Percentiles rank a stretch among this genome's conserved stretches.
Evolutionary conservation across 2,329 filamentous ascomycete genomes (phyloP).

Genomic region (Apiospora malaysiana): DNA sequence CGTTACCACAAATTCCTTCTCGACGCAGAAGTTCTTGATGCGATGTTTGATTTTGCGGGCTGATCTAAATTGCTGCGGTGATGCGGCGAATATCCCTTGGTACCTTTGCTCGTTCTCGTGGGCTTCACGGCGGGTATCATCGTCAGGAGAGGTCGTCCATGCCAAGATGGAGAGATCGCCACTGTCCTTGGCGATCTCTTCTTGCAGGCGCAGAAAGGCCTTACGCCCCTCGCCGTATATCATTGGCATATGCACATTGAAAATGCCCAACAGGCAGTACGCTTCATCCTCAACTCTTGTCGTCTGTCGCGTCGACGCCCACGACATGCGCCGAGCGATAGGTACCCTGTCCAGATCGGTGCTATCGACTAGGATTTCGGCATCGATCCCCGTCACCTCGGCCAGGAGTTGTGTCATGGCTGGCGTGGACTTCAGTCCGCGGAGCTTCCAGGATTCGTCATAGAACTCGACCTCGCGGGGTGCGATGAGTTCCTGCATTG

Average conservation of each 20-base stretch:
- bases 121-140: neutral
- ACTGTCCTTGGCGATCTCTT: conserved; percentile 33
- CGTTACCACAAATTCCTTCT: conserved; percentile 15
- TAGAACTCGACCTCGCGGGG: conserved; percentile 17
- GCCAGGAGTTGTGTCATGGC: neutral
- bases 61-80: neutral
- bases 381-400: conserved; percentile 2
- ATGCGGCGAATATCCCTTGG: neutral
- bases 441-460: conserved; percentile 3
- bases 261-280: conserved; percentile 41
- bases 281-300: conserved; percentile 37
- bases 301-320: conserved; percentile 37
- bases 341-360: neutral
- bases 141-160: neutral
- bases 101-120: neutral
- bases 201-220: conserved; percentile 38
- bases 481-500: conserved; percentile 23
- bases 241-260: conserved; percentile 40
- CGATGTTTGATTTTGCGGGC: conserved; percentile 5
- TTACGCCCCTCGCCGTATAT: conserved; percentile 40
- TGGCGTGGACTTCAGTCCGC: conserved; percentile 6
- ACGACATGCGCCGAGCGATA: conserved; percentile 26
- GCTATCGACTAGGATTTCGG: neutral
- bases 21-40: conserved; percentile 9
- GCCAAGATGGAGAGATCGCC: conserved; percentile 19